phyloP scores from a whole-genome alignment of 225 moss, liverwort and hornwort genomes.

The Polytrichum commune region DNA sequence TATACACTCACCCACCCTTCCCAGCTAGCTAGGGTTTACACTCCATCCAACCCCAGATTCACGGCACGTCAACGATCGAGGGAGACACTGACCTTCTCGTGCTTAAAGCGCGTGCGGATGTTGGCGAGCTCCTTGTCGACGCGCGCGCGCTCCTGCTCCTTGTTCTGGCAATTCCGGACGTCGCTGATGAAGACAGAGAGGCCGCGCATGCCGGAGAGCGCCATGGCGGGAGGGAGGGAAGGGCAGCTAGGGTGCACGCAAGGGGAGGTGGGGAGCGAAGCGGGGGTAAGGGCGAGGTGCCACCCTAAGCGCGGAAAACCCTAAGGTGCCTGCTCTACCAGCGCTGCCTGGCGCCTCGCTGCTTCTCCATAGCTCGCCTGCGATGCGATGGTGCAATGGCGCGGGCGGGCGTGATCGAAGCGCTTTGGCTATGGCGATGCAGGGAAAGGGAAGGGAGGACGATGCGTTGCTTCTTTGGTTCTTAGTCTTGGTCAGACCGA shows the following conservation, averaged over 20 bases:
- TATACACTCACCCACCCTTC: too few relatives aligned
- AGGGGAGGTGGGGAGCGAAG: conserved; percentile 62
- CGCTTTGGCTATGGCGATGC: too few relatives aligned
- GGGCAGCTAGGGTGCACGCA: conserved; percentile 56
- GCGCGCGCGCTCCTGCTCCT: conserved; percentile 91
- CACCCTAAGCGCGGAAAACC: conserved; percentile 1
- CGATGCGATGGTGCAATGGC: not conserved
- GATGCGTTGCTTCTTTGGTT: too few relatives aligned
- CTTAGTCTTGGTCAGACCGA: too few relatives aligned
- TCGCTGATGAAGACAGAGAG: conserved; percentile 97
- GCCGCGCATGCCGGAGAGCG: conserved; percentile 96
- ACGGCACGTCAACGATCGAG: too few relatives aligned
- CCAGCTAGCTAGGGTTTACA: too few relatives aligned
- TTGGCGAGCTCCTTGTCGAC: conserved; percentile 99
- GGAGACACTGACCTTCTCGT: conserved; percentile 68
- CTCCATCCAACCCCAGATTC: too few relatives aligned
- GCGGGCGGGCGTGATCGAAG: too few relatives aligned
- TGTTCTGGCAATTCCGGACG: conserved; percentile 97
- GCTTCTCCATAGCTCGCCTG: conserved; percentile 28
- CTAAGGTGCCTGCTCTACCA: conserved; percentile 18
- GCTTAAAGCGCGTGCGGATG: conserved; percentile 97
- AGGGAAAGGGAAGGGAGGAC: too few relatives aligned
- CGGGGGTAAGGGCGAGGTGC: not conserved
- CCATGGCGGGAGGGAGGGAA: conserved; percentile 40
- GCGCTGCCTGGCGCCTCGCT: conserved; percentile 29